Conservation (phyloP, 441 rosid genomes). For the Eruca vesicaria region DNA sequence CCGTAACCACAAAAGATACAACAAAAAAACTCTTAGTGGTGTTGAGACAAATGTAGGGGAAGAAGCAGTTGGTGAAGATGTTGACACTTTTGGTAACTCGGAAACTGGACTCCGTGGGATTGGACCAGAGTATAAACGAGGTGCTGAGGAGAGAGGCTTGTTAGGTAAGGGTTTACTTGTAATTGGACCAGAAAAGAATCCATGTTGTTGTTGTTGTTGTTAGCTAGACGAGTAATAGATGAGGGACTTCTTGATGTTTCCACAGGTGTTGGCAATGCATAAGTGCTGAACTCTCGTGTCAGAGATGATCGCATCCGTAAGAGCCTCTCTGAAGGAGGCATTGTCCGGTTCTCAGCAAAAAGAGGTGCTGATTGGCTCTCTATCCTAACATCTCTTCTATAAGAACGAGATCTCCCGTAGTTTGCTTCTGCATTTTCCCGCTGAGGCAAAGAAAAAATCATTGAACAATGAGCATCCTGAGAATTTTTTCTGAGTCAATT, state of each 20-base stretch:
- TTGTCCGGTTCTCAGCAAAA: conserved; percentile 39
- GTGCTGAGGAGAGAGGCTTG: conserved; percentile 40
- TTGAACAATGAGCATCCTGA: conserved; percentile 10
- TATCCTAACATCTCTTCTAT: conserved; percentile 42
- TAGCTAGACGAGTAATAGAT: conserved; percentile 36
- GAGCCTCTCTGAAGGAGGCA: conserved; percentile 38
- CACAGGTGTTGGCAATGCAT: conserved; percentile 67
- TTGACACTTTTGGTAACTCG: conserved; percentile 49
- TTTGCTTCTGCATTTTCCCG: conserved; percentile 53
- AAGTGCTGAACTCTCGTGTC: conserved; percentile 55
- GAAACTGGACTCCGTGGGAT: conserved; percentile 49
- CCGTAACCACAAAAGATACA: too few species aligned
- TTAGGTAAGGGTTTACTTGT: conserved; percentile 44
- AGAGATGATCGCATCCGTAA: conserved; percentile 45
- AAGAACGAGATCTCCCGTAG: conserved; percentile 44
- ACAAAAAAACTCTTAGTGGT: too few species aligned
- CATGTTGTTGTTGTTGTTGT: conserved; percentile 6
- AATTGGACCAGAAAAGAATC: conserved; percentile 62
- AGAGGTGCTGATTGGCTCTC: conserved; percentile 66
- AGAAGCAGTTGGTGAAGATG: too few species aligned
- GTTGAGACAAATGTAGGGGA: too few species aligned
- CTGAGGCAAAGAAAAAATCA: conserved; percentile 9
- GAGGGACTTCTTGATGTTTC: conserved; percentile 51
- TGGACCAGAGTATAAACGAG: conserved; percentile 70
- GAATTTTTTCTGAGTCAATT: neutral